These are phyloP conservation scores for Naganishia randhawae DNA, from an alignment of 768 basidiomycete genomes.

Conservation along the genomic window DNA sequence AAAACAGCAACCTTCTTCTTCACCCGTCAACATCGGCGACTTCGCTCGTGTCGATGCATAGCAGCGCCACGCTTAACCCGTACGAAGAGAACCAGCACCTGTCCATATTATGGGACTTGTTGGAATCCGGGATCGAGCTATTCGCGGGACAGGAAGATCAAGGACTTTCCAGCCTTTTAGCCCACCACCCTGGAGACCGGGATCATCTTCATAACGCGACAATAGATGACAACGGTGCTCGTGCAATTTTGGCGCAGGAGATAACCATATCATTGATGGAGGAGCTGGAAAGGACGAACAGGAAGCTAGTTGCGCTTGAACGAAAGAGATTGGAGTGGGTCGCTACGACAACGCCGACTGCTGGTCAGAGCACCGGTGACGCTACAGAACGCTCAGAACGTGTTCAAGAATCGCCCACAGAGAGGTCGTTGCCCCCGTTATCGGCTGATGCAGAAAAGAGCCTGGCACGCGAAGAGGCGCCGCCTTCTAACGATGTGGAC, in stretches of 20 bases:
- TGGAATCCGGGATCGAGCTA: conserved; percentile 30
- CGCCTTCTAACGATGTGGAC: not conserved
- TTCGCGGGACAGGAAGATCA: conserved; percentile 19
- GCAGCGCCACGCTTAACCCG: not conserved
- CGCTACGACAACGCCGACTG: conserved; percentile 41
- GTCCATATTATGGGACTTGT: conserved; percentile 26
- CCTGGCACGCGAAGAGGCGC: not conserved
- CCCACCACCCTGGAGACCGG: no score
- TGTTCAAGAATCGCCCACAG: no score
- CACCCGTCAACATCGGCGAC: conserved; percentile 23
- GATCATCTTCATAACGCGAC: not conserved
- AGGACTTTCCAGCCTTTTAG: not conserved
- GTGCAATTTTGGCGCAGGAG: conserved; percentile 48
- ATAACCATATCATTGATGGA: conserved; percentile 42
- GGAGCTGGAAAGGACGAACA: conserved; percentile 47
- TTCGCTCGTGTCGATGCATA: conserved; percentile 19
- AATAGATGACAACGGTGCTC: conserved; percentile 33
- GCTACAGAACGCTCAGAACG: not conserved
- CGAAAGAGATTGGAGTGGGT: conserved; percentile 42
- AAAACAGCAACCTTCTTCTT: conserved; percentile 3
- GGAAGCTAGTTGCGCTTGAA: conserved; percentile 44
- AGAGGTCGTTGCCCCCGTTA: not conserved
- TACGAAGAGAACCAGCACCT: conserved; percentile 27
- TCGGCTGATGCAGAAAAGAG: not conserved
- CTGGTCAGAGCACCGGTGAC: not conserved